Evolutionary conservation across 78 protist species (phyloP).

Genomic region (Cavenderia fasciculata): DNA sequence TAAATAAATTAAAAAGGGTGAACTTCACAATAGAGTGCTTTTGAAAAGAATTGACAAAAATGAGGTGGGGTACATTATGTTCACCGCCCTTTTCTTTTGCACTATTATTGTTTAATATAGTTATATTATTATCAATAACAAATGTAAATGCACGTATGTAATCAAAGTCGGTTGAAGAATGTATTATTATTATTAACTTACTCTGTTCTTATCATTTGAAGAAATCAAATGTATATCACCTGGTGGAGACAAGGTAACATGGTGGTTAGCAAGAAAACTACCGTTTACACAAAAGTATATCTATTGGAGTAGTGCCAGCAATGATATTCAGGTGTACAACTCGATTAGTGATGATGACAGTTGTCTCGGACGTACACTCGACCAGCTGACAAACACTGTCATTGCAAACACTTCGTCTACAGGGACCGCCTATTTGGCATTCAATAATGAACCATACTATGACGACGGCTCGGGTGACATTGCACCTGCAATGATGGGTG

Average conservation of each 20-base stretch:
- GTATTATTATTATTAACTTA: too few relatives aligned
- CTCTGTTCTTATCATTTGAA: slow-evolving; percentile 31
- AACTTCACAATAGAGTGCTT: too few relatives aligned
- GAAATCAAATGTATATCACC: slow-evolving; percentile 1
- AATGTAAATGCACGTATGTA: too few relatives aligned
- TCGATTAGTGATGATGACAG: background rate
- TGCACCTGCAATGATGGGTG: background rate
- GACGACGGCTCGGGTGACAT: background rate
- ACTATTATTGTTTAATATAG: too few relatives aligned
- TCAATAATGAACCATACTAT: slow-evolving; percentile 12
- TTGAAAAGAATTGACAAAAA: too few relatives aligned
- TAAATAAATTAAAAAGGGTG: too few relatives aligned
- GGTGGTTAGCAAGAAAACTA: slow-evolving; percentile 20
- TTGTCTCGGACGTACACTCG: background rate
- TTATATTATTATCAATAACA: too few relatives aligned
- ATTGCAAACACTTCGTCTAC: background rate
- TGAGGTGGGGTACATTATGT: too few relatives aligned
- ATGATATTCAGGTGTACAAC: background rate
- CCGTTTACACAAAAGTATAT: slow-evolving; percentile 7
- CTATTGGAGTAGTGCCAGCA: background rate
- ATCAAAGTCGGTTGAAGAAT: too few relatives aligned
- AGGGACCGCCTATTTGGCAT: background rate
- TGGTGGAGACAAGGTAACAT: slow-evolving; percentile 13
- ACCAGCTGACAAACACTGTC: background rate
- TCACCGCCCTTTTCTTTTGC: too few relatives aligned